phyloP scores from a whole-genome alignment of 139 green algal species.

The Eudorina sp. region DNA sequence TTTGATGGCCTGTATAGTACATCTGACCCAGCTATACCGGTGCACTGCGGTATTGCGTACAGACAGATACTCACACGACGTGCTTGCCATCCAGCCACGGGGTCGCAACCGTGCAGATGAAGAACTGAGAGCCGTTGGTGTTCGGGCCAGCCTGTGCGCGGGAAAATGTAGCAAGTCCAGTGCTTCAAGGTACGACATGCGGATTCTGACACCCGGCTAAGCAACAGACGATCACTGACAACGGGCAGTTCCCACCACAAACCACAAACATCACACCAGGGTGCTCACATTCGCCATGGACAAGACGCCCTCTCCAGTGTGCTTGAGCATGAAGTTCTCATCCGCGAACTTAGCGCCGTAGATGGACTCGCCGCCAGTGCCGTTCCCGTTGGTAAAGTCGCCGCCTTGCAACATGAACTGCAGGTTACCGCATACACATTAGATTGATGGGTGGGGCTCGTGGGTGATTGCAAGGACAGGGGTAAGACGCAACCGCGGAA shows the following conservation, averaged over 20 bases:
- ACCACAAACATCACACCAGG: background rate
- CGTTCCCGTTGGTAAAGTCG: conserved; percentile 88
- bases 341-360: conserved; percentile 86
- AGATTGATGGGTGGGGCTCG: no score
- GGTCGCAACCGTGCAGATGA: conserved; percentile 83
- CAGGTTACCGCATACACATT: background rate
- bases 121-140: conserved; percentile 91
- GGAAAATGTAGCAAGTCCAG: background rate
- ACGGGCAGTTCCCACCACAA: no score
- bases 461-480: no score
- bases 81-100: conserved; percentile 88
- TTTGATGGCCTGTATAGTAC: no score
- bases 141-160: conserved; percentile 67
- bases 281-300: conserved; percentile 88
- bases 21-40: no score
- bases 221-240: no score
- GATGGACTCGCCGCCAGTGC: conserved; percentile 88
- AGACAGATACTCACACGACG: conserved; percentile 64
- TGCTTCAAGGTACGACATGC: background rate
- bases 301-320: conserved; percentile 77
- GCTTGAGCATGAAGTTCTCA: conserved; percentile 90
- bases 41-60: no score
- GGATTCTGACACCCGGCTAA: no score
- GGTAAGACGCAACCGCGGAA: no score
- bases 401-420: conserved; percentile 88